These are phyloP conservation scores for Penicillium capsulatum DNA, from an alignment of 2,329 filamentous ascomycete genomes.

Conservation along the genomic window DNA sequence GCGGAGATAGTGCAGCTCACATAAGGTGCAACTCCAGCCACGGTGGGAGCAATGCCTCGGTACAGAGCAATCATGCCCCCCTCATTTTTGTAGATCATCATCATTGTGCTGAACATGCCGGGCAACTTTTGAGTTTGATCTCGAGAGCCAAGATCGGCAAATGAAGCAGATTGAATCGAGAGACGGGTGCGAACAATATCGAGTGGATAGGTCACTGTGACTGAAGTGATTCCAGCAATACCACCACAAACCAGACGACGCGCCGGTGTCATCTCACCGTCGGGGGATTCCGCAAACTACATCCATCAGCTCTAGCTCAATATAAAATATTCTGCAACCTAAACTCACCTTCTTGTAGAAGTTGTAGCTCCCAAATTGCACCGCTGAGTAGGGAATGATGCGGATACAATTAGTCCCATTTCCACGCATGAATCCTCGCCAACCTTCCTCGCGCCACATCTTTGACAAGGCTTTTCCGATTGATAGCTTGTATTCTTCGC, in stretches of 20 bases:
- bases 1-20: conserved; percentile 45
- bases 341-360: conserved; percentile 84
- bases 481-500: conserved; percentile 89
- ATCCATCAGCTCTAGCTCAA: conserved; percentile 11
- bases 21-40: conserved; percentile 93
- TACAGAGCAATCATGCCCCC: conserved; percentile 85
- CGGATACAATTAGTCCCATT: conserved; percentile 98
- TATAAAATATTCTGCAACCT: too few species aligned
- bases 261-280: conserved; percentile 67
- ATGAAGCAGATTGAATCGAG: conserved; percentile 96
- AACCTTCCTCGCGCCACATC: conserved; percentile 97
- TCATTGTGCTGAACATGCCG: conserved; percentile 86
- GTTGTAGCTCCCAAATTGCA: conserved; percentile 97
- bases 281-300: conserved; percentile 73
- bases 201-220: conserved; percentile 90
- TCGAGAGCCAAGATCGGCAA: conserved; percentile 65
- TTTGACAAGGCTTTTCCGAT: conserved; percentile 84
- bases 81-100: conserved; percentile 82
- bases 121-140: conserved; percentile 62
- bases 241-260: conserved; percentile 85
- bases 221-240: conserved; percentile 88
- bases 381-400: conserved; percentile 95
- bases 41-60: conserved; percentile 85
- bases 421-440: conserved; percentile 94
- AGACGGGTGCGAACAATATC: conserved; percentile 95